phyloP scores from a whole-genome alignment of 129 eudicot species.

The Rutidosis leptorrhynchoides region DNA sequence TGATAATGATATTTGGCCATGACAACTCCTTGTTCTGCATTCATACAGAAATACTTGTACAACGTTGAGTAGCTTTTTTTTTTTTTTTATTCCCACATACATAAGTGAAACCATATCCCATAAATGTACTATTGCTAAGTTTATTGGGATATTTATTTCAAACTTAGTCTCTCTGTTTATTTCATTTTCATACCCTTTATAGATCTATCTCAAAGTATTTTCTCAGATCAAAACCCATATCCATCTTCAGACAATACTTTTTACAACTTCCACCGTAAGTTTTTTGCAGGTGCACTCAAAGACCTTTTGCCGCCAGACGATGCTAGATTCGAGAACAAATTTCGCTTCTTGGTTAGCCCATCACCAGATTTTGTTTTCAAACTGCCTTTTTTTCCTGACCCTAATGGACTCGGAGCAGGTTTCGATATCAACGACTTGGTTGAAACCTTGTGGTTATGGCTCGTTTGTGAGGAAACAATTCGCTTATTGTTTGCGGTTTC shows the following conservation, averaged over 20 bases:
- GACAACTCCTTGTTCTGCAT: conserved; percentile 4
- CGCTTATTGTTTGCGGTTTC: conserved; percentile 41
- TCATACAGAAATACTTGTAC: conserved; percentile 16
- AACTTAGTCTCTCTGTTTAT: conserved; percentile 14
- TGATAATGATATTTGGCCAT: neutral
- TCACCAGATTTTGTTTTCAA: conserved; percentile 26
- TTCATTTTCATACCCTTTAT: conserved; percentile 14
- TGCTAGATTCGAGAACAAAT: conserved; percentile 43
- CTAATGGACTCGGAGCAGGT: conserved; percentile 32
- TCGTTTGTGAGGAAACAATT: conserved; percentile 3
- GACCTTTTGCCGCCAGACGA: conserved; percentile 49
- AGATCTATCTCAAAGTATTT: conserved; percentile 4
- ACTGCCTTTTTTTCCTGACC: conserved; percentile 34
- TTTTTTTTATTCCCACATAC: neutral
- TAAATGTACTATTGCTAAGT: neutral
- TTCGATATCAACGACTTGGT: conserved; percentile 40
- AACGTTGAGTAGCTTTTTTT: conserved; percentile 4
- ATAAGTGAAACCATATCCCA: conserved; percentile 20
- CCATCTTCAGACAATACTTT: neutral
- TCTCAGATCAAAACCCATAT: neutral
- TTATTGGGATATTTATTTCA: neutral
- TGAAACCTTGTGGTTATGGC: conserved; percentile 21
- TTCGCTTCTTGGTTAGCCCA: conserved; percentile 58
- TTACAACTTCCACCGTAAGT: conserved; percentile 3
- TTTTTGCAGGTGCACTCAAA: conserved; percentile 42